Conservation (phyloP, 2,329 filamentous ascomycete species). For the Ophiocordyceps camponoti-leonardi region DNA sequence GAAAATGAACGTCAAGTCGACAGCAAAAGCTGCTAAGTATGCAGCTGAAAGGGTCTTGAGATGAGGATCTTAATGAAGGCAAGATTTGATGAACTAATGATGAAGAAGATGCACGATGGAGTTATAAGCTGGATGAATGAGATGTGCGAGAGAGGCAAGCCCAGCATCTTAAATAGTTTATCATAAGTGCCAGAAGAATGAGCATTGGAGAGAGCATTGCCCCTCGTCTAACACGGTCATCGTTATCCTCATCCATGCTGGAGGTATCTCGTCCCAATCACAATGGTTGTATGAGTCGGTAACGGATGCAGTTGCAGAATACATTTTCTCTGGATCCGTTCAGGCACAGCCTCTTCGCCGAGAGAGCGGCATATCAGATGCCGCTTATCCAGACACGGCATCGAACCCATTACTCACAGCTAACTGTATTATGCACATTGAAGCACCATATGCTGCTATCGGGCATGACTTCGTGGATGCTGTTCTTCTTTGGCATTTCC, state of each 20-base stretch:
- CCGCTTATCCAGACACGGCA: not conserved
- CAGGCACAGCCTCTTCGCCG: not conserved
- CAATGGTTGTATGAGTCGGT: not conserved
- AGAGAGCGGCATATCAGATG: not conserved
- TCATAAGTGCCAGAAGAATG: not conserved
- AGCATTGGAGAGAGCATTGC: not conserved
- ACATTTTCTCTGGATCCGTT: not conserved
- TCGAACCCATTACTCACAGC: not conserved
- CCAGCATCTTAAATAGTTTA: not conserved
- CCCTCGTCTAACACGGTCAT: too few relatives aligned
- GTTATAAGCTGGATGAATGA: not conserved
- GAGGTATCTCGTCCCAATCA: not conserved
- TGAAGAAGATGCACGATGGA: not conserved
- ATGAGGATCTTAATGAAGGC: not conserved
- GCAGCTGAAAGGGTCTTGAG: too few relatives aligned
- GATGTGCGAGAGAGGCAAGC: not conserved
- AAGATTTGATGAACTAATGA: not conserved
- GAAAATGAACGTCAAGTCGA: too few relatives aligned
- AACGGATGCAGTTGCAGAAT: not conserved
- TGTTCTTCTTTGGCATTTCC: too few relatives aligned
- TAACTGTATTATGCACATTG: not conserved
- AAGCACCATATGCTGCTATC: too few relatives aligned
- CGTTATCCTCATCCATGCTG: too few relatives aligned
- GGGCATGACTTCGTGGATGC: too few relatives aligned
- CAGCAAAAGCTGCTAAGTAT: too few relatives aligned